phyloP scores from a whole-genome alignment of 1,284 basidiomycete species.

The Coniferiporia weirii region DNA sequence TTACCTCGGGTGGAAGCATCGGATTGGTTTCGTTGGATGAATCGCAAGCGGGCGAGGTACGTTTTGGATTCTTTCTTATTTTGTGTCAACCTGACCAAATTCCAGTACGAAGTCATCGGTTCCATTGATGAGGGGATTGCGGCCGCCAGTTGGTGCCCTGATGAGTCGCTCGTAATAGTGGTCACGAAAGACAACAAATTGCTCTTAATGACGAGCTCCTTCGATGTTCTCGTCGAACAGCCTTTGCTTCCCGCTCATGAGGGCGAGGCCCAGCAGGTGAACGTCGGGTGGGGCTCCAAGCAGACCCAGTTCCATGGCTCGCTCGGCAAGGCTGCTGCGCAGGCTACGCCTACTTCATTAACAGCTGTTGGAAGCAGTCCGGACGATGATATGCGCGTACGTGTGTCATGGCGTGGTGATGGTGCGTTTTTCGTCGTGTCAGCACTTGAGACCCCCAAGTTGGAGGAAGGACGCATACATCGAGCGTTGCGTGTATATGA shows the following conservation, averaged over 20 bases:
- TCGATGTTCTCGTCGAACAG: slow-evolving; percentile 83
- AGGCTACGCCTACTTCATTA: slow-evolving; percentile 40
- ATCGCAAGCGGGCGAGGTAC: neutral
- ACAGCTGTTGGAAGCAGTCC: slow-evolving; percentile 46
- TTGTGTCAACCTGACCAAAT: neutral
- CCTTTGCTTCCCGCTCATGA: slow-evolving; percentile 72
- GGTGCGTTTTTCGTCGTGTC: slow-evolving; percentile 87
- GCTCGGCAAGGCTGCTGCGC: slow-evolving; percentile 83
- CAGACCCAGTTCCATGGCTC: slow-evolving; percentile 98
- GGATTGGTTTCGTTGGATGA: slow-evolving; percentile 11
- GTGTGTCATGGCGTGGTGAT: slow-evolving; percentile 92
- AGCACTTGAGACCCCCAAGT: slow-evolving; percentile 43
- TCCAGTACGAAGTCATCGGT: slow-evolving; percentile 42
- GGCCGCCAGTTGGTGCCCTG: slow-evolving; percentile 52
- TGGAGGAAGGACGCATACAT: slow-evolving; percentile 28
- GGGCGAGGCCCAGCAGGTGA: slow-evolving; percentile 88
- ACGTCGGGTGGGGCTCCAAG: slow-evolving; percentile 97
- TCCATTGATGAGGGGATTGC: slow-evolving; percentile 51
- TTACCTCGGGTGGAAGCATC: slow-evolving; percentile 15
- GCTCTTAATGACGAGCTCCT: slow-evolving; percentile 84
- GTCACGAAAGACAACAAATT: slow-evolving; percentile 66
- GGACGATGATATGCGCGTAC: slow-evolving; percentile 69
- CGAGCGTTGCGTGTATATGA: slow-evolving; percentile 78
- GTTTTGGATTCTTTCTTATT: neutral
- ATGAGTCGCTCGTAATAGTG: slow-evolving; percentile 52